Evolutionary conservation across 2,329 filamentous ascomycete species (phyloP).

Genomic region (Fusarium nodosum): DNA sequence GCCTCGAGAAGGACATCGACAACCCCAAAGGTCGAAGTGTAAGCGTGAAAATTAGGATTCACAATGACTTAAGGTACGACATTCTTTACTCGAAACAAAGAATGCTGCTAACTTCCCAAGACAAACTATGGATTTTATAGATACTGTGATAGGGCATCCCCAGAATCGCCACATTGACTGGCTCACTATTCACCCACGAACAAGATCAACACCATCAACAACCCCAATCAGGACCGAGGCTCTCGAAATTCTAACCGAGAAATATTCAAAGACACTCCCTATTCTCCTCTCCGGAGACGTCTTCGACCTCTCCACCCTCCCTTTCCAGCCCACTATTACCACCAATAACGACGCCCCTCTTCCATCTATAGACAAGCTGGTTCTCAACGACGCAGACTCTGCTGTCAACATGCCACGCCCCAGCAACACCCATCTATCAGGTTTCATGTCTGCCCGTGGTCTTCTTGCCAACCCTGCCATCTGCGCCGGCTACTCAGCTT

Average conservation of each 20-base stretch:
- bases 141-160: slow-evolving; percentile 69
- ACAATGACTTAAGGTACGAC: slow-evolving; percentile 69
- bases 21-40: slow-evolving; percentile 67
- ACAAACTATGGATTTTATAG: slow-evolving; percentile 72
- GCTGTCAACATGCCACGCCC: slow-evolving; percentile 46
- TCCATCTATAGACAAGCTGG: slow-evolving; percentile 50
- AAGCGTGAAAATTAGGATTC: slow-evolving; percentile 78
- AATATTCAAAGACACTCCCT: slow-evolving; percentile 68
- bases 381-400: slow-evolving; percentile 41
- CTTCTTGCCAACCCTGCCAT: slow-evolving; percentile 76
- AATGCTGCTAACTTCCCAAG: slow-evolving; percentile 46
- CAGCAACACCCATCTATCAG: slow-evolving; percentile 65
- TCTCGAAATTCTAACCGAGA: slow-evolving; percentile 67
- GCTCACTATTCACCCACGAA: slow-evolving; percentile 78
- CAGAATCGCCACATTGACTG: slow-evolving; percentile 71
- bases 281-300: slow-evolving; percentile 78
- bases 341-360: slow-evolving; percentile 44
- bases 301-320: slow-evolving; percentile 68
- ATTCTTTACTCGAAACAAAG: neutral
- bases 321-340: slow-evolving; percentile 55
- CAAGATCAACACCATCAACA: slow-evolving; percentile 70
- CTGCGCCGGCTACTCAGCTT: slow-evolving; percentile 69
- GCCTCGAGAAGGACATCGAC: slow-evolving; percentile 58
- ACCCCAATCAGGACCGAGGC: slow-evolving; percentile 73
- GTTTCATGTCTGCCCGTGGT: slow-evolving; percentile 79